Conservation (phyloP, 2,329 filamentous ascomycete species). For the Gaeumannomyces tritici region DNA sequence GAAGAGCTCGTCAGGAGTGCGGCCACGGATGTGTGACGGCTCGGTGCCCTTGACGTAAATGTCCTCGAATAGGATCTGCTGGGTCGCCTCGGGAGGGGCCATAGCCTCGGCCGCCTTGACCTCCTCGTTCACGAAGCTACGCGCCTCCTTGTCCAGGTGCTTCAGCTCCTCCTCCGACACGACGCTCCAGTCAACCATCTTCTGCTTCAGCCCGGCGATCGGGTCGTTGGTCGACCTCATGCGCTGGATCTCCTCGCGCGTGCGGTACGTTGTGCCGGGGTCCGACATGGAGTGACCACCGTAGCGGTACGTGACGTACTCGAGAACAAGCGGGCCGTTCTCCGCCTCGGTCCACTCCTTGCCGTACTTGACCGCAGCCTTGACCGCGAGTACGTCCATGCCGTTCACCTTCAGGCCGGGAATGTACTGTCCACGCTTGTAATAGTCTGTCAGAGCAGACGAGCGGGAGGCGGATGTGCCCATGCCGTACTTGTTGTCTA, state of each 20-base stretch:
- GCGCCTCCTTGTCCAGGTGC: slow-evolving; percentile 87
- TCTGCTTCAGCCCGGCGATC: slow-evolving; percentile 95
- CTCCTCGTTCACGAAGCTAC: slow-evolving; percentile 76
- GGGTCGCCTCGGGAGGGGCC: slow-evolving; percentile 65
- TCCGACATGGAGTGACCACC: slow-evolving; percentile 99
- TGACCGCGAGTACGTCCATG: slow-evolving; percentile 97
- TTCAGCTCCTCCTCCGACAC: slow-evolving; percentile 93
- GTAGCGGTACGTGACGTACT: slow-evolving; percentile 99
- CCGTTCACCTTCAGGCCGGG: slow-evolving; percentile 98
- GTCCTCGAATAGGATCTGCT: slow-evolving; percentile 87
- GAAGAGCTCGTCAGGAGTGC: slow-evolving; percentile 86
- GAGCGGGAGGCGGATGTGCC: slow-evolving; percentile 91
- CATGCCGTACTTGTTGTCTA: slow-evolving; percentile 99
- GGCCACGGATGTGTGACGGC: slow-evolving; percentile 78
- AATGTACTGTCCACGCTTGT: slow-evolving; percentile 99
- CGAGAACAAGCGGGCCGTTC: slow-evolving; percentile 90
- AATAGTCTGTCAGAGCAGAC: slow-evolving; percentile 96
- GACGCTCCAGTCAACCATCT: slow-evolving; percentile 92
- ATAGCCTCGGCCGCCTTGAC: slow-evolving; percentile 86
- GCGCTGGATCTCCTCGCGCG: slow-evolving; percentile 97
- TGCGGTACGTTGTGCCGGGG: slow-evolving; percentile 97
- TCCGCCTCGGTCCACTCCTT: slow-evolving; percentile 76
- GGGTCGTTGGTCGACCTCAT: slow-evolving; percentile 99
- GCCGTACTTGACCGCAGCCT: slow-evolving; percentile 89
- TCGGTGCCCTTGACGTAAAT: slow-evolving; percentile 87